Conservation (phyloP, 192 early-diverging fungal species). For the Phlyctochytrium arcticum region DNA sequence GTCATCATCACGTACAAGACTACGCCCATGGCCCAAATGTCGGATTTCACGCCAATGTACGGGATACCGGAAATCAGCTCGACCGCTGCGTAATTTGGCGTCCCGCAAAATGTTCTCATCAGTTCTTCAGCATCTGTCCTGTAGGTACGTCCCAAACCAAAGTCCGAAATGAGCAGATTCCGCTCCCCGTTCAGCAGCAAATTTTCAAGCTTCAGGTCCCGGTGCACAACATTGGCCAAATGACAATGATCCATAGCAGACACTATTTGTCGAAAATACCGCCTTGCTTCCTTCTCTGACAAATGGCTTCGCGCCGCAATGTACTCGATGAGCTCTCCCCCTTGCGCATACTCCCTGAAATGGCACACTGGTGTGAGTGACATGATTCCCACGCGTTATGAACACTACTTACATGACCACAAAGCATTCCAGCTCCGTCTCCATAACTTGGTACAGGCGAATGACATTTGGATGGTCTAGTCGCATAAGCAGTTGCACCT, state of each 20-base stretch:
- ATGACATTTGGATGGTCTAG: slow-evolving; percentile 64
- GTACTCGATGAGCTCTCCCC: slow-evolving; percentile 59
- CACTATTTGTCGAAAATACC: slow-evolving; percentile 56
- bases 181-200: slow-evolving; percentile 46
- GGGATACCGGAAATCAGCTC: slow-evolving; percentile 61
- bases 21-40: slow-evolving; percentile 70
- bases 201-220: slow-evolving; percentile 60
- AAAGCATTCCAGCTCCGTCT: slow-evolving; percentile 56
- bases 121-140: slow-evolving; percentile 39
- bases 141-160: slow-evolving; percentile 56
- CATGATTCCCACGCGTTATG: background rate
- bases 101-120: slow-evolving; percentile 65
- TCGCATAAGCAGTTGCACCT: slow-evolving; percentile 59
- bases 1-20: slow-evolving; percentile 60
- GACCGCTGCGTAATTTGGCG: slow-evolving; percentile 61
- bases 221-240: slow-evolving; percentile 56
- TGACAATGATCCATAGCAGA: slow-evolving; percentile 65
- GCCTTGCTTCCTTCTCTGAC: slow-evolving; percentile 49
- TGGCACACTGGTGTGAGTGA: background rate
- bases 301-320: slow-evolving; percentile 47
- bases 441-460: slow-evolving; percentile 57
- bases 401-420: slow-evolving; percentile 53
- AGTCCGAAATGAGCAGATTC: slow-evolving; percentile 57
- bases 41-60: slow-evolving; percentile 57
- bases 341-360: slow-evolving; percentile 57